phyloP scores from a whole-genome alignment of 768 basidiomycete species.

The Suillus hirtellus region DNA sequence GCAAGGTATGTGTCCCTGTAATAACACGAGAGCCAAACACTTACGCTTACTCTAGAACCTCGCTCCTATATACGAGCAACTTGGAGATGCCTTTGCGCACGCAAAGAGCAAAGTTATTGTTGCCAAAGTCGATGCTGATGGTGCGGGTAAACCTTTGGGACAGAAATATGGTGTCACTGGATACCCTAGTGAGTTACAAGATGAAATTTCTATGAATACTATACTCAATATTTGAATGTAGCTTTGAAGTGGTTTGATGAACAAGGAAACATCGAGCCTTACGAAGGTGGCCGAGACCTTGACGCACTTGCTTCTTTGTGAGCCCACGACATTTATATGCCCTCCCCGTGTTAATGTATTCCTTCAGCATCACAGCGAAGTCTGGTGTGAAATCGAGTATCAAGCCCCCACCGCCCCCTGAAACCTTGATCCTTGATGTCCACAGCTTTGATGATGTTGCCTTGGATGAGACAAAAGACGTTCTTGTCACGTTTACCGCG shows the following conservation, averaged over 20 bases:
- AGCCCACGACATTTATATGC: conserved; percentile 25
- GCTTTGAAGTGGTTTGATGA: conserved; percentile 91
- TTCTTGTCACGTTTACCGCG: conserved; percentile 81
- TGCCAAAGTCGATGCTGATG: conserved; percentile 93
- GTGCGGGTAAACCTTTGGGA: conserved; percentile 75
- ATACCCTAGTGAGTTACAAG: conserved; percentile 70
- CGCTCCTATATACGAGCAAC: conserved; percentile 84
- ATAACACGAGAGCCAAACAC: not conserved
- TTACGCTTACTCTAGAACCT: conserved; percentile 58
- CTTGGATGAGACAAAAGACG: conserved; percentile 71
- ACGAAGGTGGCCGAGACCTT: conserved; percentile 79
- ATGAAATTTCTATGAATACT: not conserved
- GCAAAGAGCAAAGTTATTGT: conserved; percentile 82
- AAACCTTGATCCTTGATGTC: conserved; percentile 63
- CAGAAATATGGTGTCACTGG: conserved; percentile 78
- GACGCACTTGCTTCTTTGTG: conserved; percentile 77
- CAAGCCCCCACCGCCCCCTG: conserved; percentile 79
- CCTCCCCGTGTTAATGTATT: not conserved
- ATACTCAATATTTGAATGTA: conserved; percentile 32
- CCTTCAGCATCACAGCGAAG: conserved; percentile 65
- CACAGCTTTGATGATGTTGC: conserved; percentile 78
- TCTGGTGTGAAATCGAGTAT: conserved; percentile 85
- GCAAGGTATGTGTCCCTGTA: conserved; percentile 59
- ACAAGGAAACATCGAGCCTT: conserved; percentile 64
- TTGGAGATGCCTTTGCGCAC: conserved; percentile 82